Evolutionary conservation across 805 yeast genomes (phyloP).

Genomic region (Sungouiella blattae): DNA sequence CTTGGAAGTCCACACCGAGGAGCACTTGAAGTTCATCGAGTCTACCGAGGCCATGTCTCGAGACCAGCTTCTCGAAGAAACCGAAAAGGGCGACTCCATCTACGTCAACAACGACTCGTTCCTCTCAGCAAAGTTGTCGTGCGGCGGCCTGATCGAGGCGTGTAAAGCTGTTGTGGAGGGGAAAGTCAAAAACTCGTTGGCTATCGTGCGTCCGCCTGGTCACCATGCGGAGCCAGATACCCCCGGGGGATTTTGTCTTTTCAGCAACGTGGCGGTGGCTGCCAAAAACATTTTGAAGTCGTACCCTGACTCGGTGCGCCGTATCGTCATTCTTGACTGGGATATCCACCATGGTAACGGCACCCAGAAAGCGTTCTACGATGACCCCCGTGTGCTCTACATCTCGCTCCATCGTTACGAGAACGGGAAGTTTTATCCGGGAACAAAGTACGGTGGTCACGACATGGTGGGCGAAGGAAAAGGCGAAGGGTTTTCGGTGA

Average conservation of each 20-base stretch:
- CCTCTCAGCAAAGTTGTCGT: constrained; percentile 82
- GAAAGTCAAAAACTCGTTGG: constrained; percentile 83
- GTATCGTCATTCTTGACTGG: constrained; percentile 89
- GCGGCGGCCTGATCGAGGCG: constrained; percentile 97
- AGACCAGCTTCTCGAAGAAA: constrained; percentile 71
- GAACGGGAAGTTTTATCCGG: constrained; percentile 90
- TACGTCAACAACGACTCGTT: constrained; percentile 90
- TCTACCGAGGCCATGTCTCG: constrained; percentile 75
- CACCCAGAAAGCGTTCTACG: constrained; percentile 86
- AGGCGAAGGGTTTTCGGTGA: constrained; percentile 85
- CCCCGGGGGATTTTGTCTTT: constrained; percentile 96
- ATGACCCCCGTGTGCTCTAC: constrained; percentile 88
- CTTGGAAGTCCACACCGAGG: constrained; percentile 76
- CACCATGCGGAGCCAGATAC: constrained; percentile 98
- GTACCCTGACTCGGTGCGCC: constrained; percentile 85
- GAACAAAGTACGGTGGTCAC: constrained; percentile 79
- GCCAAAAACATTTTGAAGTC: constrained; percentile 76
- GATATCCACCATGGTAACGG: constrained; percentile 99
- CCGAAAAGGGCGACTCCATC: constrained; percentile 91
- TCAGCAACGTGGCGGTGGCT: constrained; percentile 96
- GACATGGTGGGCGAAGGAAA: constrained; percentile 79
- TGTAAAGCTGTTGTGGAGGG: constrained; percentile 95
- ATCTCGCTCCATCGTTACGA: constrained; percentile 92
- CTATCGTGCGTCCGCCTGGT: constrained; percentile 98
- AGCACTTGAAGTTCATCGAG: constrained; percentile 72